Evolutionary conservation across 1,284 basidiomycete genomes (phyloP), one percentile per base, ranked within the genome.

Genomic region (Fomitopsis schrenkii): DNA sequence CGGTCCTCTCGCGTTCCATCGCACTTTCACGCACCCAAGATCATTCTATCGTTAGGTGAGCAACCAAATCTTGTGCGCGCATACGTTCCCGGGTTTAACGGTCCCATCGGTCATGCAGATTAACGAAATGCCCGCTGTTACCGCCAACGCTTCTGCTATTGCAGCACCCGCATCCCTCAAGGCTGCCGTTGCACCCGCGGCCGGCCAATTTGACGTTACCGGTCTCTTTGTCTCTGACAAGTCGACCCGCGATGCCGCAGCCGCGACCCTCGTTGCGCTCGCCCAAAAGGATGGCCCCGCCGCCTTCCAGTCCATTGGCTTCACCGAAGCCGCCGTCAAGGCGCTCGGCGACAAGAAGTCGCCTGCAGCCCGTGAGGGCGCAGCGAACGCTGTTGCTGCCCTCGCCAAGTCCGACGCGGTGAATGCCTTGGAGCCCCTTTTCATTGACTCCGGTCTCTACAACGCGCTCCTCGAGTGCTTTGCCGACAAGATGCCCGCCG

Each of bases 261-360:
- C 85, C 66, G 78, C 84, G 68, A 81, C 87, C 60, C 84, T 98
- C 69, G 89, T 86, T 69, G 83, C 86, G 61, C 78, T 85, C 72
- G 86, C 85, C 69, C 86, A 93, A 87, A 92, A 92, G 79, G 87
- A 95, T 68, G 95, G 95, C 73, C 91, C 94, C 66, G 78, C 88
- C 66, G 90, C 89, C 71, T 85, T 98, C 73, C 82, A 84, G 70
- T 81, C 87, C 69, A 81, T 89, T 65, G 91, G 86, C 69, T 92
- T 97, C 78, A 80, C 82, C 62, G 89, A 91, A 66, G 94, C 94
- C 69, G 80, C 89, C 69, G 74, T 94, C 77, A 95, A 93, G 84
- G 90, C 91, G 61, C 89, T 95, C 66, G 82, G 81, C 75, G 94
- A 97, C 86, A 97, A 96, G 87, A 94, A 94, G 80, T 91, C 88